Conservation (phyloP, 2,329 filamentous ascomycete species). For the Verticillium zaregamsianum region DNA sequence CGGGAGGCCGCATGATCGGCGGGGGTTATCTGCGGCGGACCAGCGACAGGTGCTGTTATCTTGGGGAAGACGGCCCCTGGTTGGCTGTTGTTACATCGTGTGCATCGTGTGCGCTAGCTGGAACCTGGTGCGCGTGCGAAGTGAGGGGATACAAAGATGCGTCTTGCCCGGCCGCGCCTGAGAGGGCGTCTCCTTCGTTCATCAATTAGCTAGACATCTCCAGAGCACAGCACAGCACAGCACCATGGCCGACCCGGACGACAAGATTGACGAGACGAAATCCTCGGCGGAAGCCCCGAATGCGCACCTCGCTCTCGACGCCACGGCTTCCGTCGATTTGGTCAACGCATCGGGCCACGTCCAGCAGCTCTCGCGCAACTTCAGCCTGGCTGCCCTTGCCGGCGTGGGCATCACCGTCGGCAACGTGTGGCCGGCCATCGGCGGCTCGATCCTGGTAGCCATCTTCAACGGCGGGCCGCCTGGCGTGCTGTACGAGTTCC, state of each 20-base stretch:
- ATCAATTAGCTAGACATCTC: not conserved
- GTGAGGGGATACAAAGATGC: not conserved
- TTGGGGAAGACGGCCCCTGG: not conserved
- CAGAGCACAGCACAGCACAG: not conserved
- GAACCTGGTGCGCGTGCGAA: too few species aligned
- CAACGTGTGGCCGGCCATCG: constrained; percentile 39
- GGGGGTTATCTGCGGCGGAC: not conserved
- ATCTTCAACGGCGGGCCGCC: constrained; percentile 59
- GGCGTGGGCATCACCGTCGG: constrained; percentile 36
- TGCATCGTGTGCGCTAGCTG: not conserved
- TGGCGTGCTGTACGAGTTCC: constrained; percentile 59
- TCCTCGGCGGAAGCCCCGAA: not conserved
- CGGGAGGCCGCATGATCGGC: not conserved
- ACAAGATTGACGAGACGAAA: not conserved
- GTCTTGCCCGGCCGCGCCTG: not conserved
- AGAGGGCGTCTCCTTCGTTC: not conserved
- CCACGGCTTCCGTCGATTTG: not conserved
- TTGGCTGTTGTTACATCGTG: not conserved
- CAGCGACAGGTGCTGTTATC: not conserved
- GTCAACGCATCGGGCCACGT: constrained; percentile 37
- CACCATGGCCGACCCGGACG: not conserved
- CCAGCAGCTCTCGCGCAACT: constrained; percentile 33
- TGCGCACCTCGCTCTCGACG: not conserved
- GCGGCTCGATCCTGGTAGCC: constrained; percentile 41
- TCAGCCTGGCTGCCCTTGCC: constrained; percentile 35